A percentile compares a stretch with the other conserved stretches of the same genome.
These are phyloP conservation scores for Pleurotus tuoliensis DNA, from an alignment of 768 basidiomycete species.

Conservation along the genomic window DNA sequence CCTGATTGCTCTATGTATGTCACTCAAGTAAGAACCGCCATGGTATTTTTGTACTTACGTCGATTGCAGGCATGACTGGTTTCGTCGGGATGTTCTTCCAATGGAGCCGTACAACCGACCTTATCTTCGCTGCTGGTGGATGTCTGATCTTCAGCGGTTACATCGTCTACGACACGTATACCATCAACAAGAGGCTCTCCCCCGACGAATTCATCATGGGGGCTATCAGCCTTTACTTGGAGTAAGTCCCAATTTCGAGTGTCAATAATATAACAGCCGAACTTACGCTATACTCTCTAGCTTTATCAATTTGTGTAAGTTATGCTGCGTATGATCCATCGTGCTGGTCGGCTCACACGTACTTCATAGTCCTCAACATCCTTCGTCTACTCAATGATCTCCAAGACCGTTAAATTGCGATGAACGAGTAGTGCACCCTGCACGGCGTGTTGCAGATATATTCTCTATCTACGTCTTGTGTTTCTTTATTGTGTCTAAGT, in stretches of 20 bases:
- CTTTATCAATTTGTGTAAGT: constrained; percentile 85
- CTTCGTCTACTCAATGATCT: constrained; percentile 72
- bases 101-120: constrained; percentile 76
- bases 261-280: constrained; percentile 11
- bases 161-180: constrained; percentile 86
- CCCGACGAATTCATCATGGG: constrained; percentile 95
- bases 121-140: constrained; percentile 74
- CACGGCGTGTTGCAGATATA: too few relatives aligned
- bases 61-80: constrained; percentile 64
- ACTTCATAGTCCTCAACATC: constrained; percentile 68
- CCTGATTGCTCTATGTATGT: constrained; percentile 71
- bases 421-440: too few relatives aligned
- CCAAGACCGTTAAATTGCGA: constrained; percentile 37
- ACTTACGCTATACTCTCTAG: constrained; percentile 27
- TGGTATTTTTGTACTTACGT: not conserved
- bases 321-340: too few relatives aligned
- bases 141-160: constrained; percentile 87
- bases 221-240: constrained; percentile 90
- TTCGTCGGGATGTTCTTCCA: constrained; percentile 85
- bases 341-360: too few relatives aligned
- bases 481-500: too few relatives aligned
- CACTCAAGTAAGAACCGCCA: too few relatives aligned
- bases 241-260: constrained; percentile 44
- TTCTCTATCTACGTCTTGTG: too few relatives aligned
- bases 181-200: constrained; percentile 82